phyloP scores from a whole-genome alignment of 2,329 filamentous ascomycete species.

The Fusarium verrucosum region DNA sequence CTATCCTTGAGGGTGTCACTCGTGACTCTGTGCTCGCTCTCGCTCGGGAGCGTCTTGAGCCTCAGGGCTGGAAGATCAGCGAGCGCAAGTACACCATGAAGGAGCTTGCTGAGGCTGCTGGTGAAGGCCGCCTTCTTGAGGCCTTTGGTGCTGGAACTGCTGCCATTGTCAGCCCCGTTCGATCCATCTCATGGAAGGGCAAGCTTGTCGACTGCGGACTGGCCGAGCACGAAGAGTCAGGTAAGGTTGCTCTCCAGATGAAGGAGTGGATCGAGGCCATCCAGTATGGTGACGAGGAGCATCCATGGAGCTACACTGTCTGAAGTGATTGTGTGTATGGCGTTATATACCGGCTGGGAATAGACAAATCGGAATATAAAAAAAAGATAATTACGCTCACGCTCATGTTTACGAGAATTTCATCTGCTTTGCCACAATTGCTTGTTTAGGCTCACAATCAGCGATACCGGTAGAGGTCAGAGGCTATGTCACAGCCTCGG shows the following conservation, averaged over 20 bases:
- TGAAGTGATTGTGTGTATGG: conserved; percentile 23
- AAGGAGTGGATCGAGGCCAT: conserved; percentile 97
- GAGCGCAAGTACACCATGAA: conserved; percentile 95
- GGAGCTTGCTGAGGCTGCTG: conserved; percentile 81
- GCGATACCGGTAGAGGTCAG: conserved; percentile 2
- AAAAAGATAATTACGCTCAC: conserved; percentile 32
- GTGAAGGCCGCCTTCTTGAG: conserved; percentile 88
- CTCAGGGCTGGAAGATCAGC: conserved; percentile 86
- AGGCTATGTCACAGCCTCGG: conserved; percentile 19
- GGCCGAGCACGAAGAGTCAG: conserved; percentile 82
- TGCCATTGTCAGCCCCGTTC: conserved; percentile 89
- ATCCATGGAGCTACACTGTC: conserved; percentile 81
- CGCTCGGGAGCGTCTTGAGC: conserved; percentile 81
- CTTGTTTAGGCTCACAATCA: conserved; percentile 30
- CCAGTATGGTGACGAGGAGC: conserved; percentile 93
- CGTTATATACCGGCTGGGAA: conserved; percentile 30
- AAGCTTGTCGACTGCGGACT: conserved; percentile 84
- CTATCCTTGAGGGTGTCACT: conserved; percentile 94
- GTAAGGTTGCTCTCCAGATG: conserved; percentile 84
- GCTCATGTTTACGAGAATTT: background rate
- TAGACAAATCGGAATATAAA: conserved; percentile 26
- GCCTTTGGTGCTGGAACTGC: conserved; percentile 95
- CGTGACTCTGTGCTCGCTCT: conserved; percentile 89
- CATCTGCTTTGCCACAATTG: conserved; percentile 24
- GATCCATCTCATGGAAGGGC: conserved; percentile 89